phyloP scores from a whole-genome alignment of 148 eudicot species.

The Rhododendron kiyosumense region DNA sequence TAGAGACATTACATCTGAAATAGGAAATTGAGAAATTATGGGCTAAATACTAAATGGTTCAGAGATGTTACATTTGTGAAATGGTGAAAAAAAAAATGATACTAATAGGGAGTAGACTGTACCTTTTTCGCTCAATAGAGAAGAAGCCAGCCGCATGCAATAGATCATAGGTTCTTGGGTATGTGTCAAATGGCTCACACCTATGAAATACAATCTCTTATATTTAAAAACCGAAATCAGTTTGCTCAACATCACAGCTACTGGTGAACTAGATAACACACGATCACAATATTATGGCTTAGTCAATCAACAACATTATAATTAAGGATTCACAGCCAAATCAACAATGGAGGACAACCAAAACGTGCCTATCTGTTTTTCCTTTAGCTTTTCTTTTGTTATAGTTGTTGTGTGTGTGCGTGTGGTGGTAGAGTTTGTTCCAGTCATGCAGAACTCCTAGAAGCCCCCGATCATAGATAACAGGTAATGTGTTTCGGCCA shows the following conservation, averaged over 20 bases:
- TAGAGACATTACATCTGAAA: constrained; percentile 77
- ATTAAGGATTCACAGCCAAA: not conserved
- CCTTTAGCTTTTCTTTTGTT: not conserved
- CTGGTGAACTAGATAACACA: not conserved
- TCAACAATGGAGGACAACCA: not conserved
- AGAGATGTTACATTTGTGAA: not conserved
- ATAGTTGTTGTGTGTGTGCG: not conserved
- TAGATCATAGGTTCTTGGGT: constrained; percentile 94
- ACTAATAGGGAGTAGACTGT: not conserved
- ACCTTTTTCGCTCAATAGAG: constrained; percentile 79
- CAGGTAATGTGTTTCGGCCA: constrained; percentile 87
- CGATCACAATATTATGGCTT: not conserved
- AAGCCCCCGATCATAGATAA: constrained; percentile 94
- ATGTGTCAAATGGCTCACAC: constrained; percentile 99
- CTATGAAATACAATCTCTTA: constrained; percentile 29
- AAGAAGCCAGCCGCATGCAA: constrained; percentile 94
- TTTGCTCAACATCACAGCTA: not conserved
- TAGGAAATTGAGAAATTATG: constrained; percentile 5
- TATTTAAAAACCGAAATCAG: not conserved
- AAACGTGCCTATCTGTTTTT: not conserved
- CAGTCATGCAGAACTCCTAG: constrained; percentile 98
- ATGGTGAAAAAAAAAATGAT: not conserved
- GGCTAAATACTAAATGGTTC: not conserved
- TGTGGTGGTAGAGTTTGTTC: constrained; percentile 23
- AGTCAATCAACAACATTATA: not conserved